Conservation (phyloP, 1,284 basidiomycete species). For the Moesziomyces sp. region DNA sequence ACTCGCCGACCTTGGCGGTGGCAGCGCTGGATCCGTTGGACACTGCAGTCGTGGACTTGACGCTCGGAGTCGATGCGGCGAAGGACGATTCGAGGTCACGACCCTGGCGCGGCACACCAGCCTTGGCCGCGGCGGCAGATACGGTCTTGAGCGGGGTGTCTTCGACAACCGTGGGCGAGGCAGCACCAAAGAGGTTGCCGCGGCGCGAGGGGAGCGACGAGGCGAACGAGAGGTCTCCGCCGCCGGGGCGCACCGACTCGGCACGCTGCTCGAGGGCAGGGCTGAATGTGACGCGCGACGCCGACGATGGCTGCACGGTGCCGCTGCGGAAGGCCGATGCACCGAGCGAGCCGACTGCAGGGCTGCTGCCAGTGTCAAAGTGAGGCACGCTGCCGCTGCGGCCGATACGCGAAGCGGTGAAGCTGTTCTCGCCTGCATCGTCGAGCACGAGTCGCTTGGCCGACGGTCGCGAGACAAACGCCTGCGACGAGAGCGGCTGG, state of each 20-base stretch:
- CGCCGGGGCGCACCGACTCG: conserved; percentile 44
- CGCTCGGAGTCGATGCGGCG: conserved; percentile 18
- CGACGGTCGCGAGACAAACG: conserved; percentile 79
- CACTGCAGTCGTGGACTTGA: conserved; percentile 8
- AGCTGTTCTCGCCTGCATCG: conserved; percentile 50
- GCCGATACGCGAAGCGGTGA: conserved; percentile 37
- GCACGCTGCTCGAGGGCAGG: conserved; percentile 57
- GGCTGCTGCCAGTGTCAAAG: conserved; percentile 37
- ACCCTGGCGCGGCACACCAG: conserved; percentile 40
- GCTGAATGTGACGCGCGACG: conserved; percentile 54
- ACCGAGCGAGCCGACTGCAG: conserved; percentile 35
- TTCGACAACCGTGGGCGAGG: conserved; percentile 33
- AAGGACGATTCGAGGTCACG: conserved; percentile 49
- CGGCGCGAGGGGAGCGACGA: conserved; percentile 51
- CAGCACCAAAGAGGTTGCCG: conserved; percentile 36
- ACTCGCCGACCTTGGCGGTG: conserved; percentile 51
- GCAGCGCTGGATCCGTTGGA: conserved; percentile 25
- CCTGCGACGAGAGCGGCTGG: conserved; percentile 69
- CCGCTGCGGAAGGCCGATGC: conserved; percentile 44
- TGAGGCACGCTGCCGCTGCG: conserved; percentile 49
- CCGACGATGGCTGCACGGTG: conserved; percentile 43
- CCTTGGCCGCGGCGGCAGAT: conserved; percentile 37
- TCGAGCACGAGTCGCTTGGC: conserved; percentile 95
- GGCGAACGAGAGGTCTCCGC: conserved; percentile 52
- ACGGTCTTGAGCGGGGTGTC: conserved; percentile 52